Conservation (phyloP, 495 filamentous ascomycete genomes). For the Aspergillus indologenus region DNA sequence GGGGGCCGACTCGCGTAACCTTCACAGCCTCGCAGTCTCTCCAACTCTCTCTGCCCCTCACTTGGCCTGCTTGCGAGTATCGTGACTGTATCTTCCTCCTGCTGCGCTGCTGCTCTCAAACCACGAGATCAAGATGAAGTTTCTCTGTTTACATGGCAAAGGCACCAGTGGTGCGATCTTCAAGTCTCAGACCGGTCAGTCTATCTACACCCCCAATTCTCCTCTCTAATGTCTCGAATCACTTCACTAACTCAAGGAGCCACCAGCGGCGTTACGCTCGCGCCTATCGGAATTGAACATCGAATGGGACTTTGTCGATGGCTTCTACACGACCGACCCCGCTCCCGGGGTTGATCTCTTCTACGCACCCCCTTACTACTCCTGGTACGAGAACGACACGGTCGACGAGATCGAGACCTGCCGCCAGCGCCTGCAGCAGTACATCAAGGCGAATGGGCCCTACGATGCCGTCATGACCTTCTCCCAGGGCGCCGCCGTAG, state of each 20-base stretch:
- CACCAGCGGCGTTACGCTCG: slow-evolving; percentile 40
- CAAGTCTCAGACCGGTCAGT: slow-evolving; percentile 55
- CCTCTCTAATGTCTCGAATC: neutral
- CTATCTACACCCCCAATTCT: slow-evolving; percentile 27
- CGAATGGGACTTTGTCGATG: slow-evolving; percentile 58
- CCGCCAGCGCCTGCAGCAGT: slow-evolving; percentile 44
- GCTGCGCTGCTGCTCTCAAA: neutral
- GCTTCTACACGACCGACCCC: slow-evolving; percentile 37
- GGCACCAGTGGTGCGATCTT: slow-evolving; percentile 59
- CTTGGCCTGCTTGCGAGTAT: neutral
- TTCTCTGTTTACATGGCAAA: slow-evolving; percentile 63
- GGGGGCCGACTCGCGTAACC: neutral
- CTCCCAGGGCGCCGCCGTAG: slow-evolving; percentile 56
- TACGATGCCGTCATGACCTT: slow-evolving; percentile 62
- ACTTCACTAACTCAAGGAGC: neutral
- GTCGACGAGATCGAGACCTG: slow-evolving; percentile 35
- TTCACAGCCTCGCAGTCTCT: neutral
- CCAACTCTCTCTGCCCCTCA: neutral
- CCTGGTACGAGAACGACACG: slow-evolving; percentile 44
- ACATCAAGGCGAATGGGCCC: slow-evolving; percentile 49
- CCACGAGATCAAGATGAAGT: slow-evolving; percentile 38
- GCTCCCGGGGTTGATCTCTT: slow-evolving; percentile 54
- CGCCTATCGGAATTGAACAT: slow-evolving; percentile 33
- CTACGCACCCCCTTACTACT: slow-evolving; percentile 47
- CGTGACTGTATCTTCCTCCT: neutral